Base-by-base conservation (phyloP, 768 basidiomycete species). In the Rhizopogon salebrosus region DNA sequence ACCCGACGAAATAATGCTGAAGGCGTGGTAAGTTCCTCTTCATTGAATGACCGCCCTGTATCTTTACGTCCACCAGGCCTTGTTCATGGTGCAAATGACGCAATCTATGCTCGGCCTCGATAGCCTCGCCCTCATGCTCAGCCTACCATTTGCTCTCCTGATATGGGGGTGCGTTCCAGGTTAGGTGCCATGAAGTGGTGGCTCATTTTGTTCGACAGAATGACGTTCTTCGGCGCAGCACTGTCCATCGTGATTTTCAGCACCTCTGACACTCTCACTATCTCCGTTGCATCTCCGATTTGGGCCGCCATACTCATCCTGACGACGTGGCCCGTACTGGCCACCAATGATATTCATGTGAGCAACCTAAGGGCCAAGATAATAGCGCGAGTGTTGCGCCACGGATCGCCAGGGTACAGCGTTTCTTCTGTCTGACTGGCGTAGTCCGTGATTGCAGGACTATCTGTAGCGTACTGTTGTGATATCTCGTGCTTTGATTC, bases 141-240 rank as follows among this genome's bases (percentile, higher is more conserved):
- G 64, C 43, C 56, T 71, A 14, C 70, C 70, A 4, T 65, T 66
- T 39, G 68, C 61, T 14, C 55, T 68, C 9, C 57, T 68, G 39
- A 61, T 68, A 55, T 69, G 64, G 61, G 60, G 59, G 69, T 70
- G 34, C 38, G 69, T 16, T 49, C 11, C 11, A 18, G 4, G 18
- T 9, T 7, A 22, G 13, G 22, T 29, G 27, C 3, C 13, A 31
- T 14, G 29, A 7, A 4, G 18, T 4, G 13, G 7, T 2, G 1
- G 7, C 29, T 31, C 43, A 45, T 31, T 34, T 13, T 31, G 3
- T 45, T 45, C 13, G 18, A 31, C 43, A 45, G 42, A 13, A 62
- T 67, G 54, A 48, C 59, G 1, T 59, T 57, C 20, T 72, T 71
- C 56, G n/a, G 65, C 4, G 48, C 50, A 2, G 61, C 66, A 2